These are phyloP conservation scores for Chrysosporium keratinophilum DNA, from an alignment of 2,329 filamentous ascomycete species.

Conservation along the genomic window DNA sequence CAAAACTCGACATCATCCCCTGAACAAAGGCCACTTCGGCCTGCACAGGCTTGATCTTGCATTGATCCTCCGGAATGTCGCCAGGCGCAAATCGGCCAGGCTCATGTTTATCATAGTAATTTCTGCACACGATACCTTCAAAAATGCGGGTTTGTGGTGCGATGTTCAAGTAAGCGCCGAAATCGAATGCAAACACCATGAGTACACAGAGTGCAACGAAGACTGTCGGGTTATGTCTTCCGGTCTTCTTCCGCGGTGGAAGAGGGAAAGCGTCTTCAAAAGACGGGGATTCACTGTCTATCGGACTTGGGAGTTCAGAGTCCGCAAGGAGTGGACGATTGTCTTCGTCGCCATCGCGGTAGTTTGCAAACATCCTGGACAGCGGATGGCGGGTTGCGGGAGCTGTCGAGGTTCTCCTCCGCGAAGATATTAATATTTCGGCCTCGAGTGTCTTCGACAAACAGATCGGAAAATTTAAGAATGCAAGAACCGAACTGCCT, in stretches of 20 bases:
- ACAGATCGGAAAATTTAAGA: too few species aligned
- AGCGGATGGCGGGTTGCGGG: not conserved
- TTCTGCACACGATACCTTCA: conserved; percentile 41
- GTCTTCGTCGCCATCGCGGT: conserved; percentile 7
- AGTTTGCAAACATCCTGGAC: not conserved
- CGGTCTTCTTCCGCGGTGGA: not conserved
- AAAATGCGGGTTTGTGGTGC: conserved; percentile 35
- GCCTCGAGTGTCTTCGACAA: not conserved
- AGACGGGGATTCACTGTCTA: not conserved
- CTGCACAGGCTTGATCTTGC: conserved; percentile 42
- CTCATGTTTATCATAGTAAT: conserved; percentile 36
- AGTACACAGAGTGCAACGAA: conserved; percentile 13
- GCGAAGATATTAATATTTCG: too few species aligned
- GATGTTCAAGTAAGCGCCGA: conserved; percentile 12
- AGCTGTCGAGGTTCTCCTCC: not conserved
- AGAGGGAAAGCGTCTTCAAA: not conserved
- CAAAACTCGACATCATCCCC: conserved; percentile 42
- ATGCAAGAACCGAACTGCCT: too few species aligned
- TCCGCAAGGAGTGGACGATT: conserved; percentile 6
- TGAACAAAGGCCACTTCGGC: conserved; percentile 42
- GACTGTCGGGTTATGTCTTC: conserved; percentile 9
- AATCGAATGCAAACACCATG: conserved; percentile 12
- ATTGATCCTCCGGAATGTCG: conserved; percentile 39
- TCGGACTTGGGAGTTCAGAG: not conserved
- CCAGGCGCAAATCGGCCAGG: conserved; percentile 36